Percentiles rank a stretch among this genome's conserved stretches.
Evolutionary conservation across 1,139 yeast species (phyloP).

Genomic region (Diutina sp.): DNA sequence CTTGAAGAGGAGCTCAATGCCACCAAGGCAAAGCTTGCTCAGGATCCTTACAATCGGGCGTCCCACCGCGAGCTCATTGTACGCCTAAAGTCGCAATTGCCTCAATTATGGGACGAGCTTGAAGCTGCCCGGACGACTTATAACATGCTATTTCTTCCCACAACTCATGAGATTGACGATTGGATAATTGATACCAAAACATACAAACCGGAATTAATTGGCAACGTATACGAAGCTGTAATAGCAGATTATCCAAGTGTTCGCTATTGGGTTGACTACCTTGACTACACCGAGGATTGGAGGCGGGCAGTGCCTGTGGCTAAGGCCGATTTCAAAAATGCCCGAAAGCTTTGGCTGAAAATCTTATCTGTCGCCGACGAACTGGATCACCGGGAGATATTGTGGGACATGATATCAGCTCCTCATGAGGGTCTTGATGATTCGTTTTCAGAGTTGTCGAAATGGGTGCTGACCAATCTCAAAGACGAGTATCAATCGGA

Average conservation of each 20-base stretch:
- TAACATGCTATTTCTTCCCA: conserved; percentile 10
- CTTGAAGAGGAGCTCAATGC: conserved; percentile 2
- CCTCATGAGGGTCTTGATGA: conserved; percentile 32
- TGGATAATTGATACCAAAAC: conserved; percentile 12
- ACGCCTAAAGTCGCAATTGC: conserved; percentile 5
- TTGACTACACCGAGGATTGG: conserved; percentile 7
- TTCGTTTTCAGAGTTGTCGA: conserved; percentile 29
- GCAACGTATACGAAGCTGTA: conserved; percentile 10
- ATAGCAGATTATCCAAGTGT: conserved; percentile 8
- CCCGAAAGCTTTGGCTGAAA: conserved; percentile 23
- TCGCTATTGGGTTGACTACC: conserved; percentile 8
- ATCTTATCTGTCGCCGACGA: conserved; percentile 7
- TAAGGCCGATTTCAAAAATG: conserved; percentile 20
- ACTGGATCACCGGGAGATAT: conserved; percentile 12
- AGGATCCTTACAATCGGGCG: conserved; percentile 8
- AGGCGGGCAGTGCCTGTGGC: not conserved
- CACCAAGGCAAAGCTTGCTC: conserved; percentile 3
- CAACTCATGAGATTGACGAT: conserved; percentile 13
- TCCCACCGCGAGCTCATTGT: conserved; percentile 13
- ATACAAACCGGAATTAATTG: conserved; percentile 4
- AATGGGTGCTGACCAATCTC: conserved; percentile 22
- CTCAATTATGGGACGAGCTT: not conserved
- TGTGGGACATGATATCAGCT: conserved; percentile 19
- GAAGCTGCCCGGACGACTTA: conserved; percentile 4
- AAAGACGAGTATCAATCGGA: conserved; percentile 22